Evolutionary conservation across 495 filamentous ascomycete species (phyloP).

Genomic region (Hypoxylon perforatum): DNA sequence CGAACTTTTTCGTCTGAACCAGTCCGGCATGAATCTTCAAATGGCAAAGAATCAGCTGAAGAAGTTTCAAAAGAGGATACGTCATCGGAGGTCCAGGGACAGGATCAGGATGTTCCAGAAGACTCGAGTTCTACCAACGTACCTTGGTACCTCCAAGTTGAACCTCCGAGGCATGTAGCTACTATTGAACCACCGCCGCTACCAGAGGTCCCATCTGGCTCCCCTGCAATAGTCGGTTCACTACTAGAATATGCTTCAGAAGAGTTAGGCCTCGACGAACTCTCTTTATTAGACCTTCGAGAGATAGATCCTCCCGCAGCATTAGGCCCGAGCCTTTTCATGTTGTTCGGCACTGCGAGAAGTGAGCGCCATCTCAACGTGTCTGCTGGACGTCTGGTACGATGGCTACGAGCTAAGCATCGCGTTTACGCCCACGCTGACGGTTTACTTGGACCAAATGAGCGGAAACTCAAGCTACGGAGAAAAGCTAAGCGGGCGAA

Average conservation of each 20-base stretch:
- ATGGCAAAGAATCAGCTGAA: background rate
- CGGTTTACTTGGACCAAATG: slow-evolving; percentile 87
- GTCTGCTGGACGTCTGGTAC: slow-evolving; percentile 86
- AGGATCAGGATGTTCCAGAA: slow-evolving; percentile 5
- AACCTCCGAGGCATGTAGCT: slow-evolving; percentile 61
- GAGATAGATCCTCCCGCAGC: slow-evolving; percentile 85
- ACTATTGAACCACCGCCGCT: slow-evolving; percentile 72
- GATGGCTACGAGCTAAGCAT: slow-evolving; percentile 81
- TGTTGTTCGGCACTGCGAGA: slow-evolving; percentile 93
- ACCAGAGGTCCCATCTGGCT: slow-evolving; percentile 77
- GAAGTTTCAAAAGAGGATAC: slow-evolving; percentile 6
- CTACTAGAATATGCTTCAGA: slow-evolving; percentile 82
- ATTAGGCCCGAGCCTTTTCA: slow-evolving; percentile 86
- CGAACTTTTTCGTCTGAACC: slow-evolving; percentile 39
- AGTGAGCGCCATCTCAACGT: slow-evolving; percentile 94
- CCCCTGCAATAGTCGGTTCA: slow-evolving; percentile 76
- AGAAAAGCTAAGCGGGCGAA: slow-evolving; percentile 82
- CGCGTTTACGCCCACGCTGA: slow-evolving; percentile 81
- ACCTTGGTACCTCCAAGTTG: slow-evolving; percentile 91
- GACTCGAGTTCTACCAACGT: slow-evolving; percentile 18
- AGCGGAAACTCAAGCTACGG: slow-evolving; percentile 86
- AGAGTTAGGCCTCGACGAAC: slow-evolving; percentile 82
- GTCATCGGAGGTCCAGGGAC: background rate
- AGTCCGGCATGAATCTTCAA: slow-evolving; percentile 10
- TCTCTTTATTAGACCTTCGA: slow-evolving; percentile 84